Conservation (phyloP, 345 rosid species). For the Eucalyptus regnans region DNA sequence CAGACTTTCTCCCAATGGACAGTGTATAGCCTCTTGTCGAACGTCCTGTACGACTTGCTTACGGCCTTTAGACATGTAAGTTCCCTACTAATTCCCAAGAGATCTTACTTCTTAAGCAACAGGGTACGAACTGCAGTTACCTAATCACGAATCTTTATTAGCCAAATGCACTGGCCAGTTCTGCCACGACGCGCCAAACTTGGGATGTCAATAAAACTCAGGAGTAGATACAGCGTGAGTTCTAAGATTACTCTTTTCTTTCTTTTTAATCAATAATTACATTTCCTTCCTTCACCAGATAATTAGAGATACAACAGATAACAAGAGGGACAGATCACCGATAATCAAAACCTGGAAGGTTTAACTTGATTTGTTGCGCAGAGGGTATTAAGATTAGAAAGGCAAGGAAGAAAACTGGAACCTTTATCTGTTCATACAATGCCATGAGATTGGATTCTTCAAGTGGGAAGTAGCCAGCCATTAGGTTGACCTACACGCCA, state of each 20-base stretch:
- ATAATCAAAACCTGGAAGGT: not conserved
- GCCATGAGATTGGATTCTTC: constrained; percentile 72
- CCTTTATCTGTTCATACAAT: constrained; percentile 50
- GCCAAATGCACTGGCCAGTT: not conserved
- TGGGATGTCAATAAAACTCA: not conserved
- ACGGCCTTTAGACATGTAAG: not conserved
- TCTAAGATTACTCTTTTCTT: not conserved
- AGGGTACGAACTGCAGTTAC: not conserved
- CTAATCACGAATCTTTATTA: not conserved
- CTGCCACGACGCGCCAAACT: not conserved
- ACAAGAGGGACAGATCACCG: not conserved
- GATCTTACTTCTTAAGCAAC: not conserved
- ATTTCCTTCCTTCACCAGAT: not conserved
- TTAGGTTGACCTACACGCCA: constrained; percentile 49
- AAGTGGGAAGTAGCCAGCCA: constrained; percentile 93
- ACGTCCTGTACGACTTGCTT: not conserved
- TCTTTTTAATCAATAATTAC: not conserved
- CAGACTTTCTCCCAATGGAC: not conserved
- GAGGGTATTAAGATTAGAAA: not conserved
- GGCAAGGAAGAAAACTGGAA: not conserved
- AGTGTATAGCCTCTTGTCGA: not conserved
- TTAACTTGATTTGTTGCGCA: not conserved
- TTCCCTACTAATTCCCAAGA: not conserved
- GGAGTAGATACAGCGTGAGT: not conserved
- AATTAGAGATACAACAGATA: not conserved